Conservation (phyloP, 495 filamentous ascomycete species). For the Aspergillus campestris region DNA sequence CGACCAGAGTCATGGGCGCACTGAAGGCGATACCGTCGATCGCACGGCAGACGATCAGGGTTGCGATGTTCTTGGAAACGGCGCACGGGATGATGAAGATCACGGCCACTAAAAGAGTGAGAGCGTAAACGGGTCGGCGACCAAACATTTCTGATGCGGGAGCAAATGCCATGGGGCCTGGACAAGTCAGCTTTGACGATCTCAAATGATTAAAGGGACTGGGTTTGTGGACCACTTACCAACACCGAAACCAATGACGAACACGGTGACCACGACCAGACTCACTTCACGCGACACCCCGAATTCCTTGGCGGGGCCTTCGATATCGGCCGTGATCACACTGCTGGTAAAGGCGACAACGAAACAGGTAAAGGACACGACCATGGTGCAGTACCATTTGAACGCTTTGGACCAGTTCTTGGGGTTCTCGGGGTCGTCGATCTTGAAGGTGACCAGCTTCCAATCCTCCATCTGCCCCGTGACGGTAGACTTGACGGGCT, state of each 20-base stretch:
- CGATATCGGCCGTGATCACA: constrained; percentile 60
- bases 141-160: constrained; percentile 68
- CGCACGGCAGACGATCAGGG: constrained; percentile 60
- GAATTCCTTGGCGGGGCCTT: constrained; percentile 51
- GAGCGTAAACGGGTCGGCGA: constrained; percentile 53
- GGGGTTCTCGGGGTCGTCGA: constrained; percentile 52
- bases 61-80: constrained; percentile 63
- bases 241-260: constrained; percentile 73
- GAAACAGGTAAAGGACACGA: constrained; percentile 53
- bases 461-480: constrained; percentile 48
- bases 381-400: constrained; percentile 62
- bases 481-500: constrained; percentile 40
- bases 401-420: constrained; percentile 49
- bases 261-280: constrained; percentile 59
- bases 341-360: constrained; percentile 56
- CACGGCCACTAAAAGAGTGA: constrained; percentile 52
- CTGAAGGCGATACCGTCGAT: constrained; percentile 78
- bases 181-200: constrained; percentile 9
- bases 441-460: constrained; percentile 65
- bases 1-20: constrained; percentile 76
- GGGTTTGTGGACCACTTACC: constrained; percentile 33
- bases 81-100: constrained; percentile 73
- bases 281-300: constrained; percentile 57
- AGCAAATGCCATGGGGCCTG: constrained; percentile 71
- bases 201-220: background rate